A percentile compares a stretch with the other conserved stretches of the same genome.
Conservation (phyloP, 805 yeast species). For the Schwanniomyces pseudopolymorphus region DNA sequence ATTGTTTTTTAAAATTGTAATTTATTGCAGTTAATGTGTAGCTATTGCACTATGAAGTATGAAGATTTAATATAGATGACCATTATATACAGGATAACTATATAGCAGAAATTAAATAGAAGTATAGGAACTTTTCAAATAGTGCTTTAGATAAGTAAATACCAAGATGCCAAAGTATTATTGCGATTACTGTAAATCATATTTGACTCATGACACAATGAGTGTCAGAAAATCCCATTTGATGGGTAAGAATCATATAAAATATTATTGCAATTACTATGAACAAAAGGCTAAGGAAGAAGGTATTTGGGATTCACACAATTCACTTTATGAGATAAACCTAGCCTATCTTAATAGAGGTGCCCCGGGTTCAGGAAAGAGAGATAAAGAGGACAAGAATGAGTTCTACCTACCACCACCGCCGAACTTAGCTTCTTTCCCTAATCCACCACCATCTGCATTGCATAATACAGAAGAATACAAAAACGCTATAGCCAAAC, state of each 20-base stretch:
- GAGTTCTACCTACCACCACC: constrained; percentile 32
- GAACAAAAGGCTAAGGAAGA: constrained; percentile 45
- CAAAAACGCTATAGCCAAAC: constrained; percentile 17
- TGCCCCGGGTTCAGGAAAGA: constrained; percentile 23
- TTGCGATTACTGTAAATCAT: constrained; percentile 83
- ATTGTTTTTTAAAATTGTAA: no score
- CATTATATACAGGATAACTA: neutral
- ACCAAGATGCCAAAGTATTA: constrained; percentile 63
- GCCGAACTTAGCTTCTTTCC: constrained; percentile 23
- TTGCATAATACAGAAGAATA: constrained; percentile 21
- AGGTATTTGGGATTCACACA: constrained; percentile 35
- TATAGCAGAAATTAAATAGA: no score
- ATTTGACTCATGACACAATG: constrained; percentile 83
- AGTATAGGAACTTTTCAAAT: no score
- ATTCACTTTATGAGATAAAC: constrained; percentile 35
- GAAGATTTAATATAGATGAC: no score
- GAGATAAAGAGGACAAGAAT: constrained; percentile 2
- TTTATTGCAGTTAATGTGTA: no score
- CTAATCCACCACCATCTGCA: constrained; percentile 35
- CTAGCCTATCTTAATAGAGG: constrained; percentile 31
- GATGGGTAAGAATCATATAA: constrained; percentile 73
- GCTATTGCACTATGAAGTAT: no score
- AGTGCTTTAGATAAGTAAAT: no score
- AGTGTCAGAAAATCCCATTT: constrained; percentile 83
- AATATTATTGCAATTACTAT: constrained; percentile 72